Evolutionary conservation across 805 yeast genomes (phyloP).

Genomic region (Saturnispora ahearnii): DNA sequence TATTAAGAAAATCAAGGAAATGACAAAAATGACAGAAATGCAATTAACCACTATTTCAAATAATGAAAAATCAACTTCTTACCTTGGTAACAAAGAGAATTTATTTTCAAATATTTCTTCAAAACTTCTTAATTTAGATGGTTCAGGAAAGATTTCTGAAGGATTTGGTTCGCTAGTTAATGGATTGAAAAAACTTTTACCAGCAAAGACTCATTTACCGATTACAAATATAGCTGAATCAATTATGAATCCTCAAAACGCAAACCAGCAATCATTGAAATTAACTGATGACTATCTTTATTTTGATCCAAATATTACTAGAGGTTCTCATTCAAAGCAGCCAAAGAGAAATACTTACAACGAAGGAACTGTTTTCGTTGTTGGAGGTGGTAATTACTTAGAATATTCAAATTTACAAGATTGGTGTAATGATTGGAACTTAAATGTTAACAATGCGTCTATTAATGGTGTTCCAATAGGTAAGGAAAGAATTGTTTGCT

Average conservation of each 20-base stretch:
- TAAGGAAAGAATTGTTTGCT: conserved; percentile 49
- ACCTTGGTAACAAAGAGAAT: conserved; percentile 32
- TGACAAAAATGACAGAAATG: conserved; percentile 42
- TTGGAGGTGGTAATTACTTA: conserved; percentile 93
- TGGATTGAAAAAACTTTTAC: conserved; percentile 78
- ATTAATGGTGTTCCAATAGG: conserved; percentile 12
- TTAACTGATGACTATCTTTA: conserved; percentile 84
- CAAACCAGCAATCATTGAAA: conserved; percentile 53
- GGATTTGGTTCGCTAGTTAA: conserved; percentile 86
- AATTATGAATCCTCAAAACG: conserved; percentile 70
- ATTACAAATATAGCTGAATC: conserved; percentile 87
- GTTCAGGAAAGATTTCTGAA: conserved; percentile 56
- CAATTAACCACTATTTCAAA: conserved; percentile 26
- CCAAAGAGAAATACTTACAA: conserved; percentile 77
- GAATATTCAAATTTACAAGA: conserved; percentile 93
- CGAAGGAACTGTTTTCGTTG: conserved; percentile 81
- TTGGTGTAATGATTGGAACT: conserved; percentile 41
- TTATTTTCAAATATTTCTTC: conserved; percentile 67
- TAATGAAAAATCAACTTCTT: conserved; percentile 25
- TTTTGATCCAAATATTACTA: conserved; percentile 75
- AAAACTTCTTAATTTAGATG: conserved; percentile 72
- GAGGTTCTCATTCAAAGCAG: conserved; percentile 85
- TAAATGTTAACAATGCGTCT: conserved; percentile 12
- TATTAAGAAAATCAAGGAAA: conserved; percentile 73
- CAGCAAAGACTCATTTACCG: conserved; percentile 82